phyloP scores from a whole-genome alignment of 108 stramenopile species.

The Nannochloropsis salina region DNA sequence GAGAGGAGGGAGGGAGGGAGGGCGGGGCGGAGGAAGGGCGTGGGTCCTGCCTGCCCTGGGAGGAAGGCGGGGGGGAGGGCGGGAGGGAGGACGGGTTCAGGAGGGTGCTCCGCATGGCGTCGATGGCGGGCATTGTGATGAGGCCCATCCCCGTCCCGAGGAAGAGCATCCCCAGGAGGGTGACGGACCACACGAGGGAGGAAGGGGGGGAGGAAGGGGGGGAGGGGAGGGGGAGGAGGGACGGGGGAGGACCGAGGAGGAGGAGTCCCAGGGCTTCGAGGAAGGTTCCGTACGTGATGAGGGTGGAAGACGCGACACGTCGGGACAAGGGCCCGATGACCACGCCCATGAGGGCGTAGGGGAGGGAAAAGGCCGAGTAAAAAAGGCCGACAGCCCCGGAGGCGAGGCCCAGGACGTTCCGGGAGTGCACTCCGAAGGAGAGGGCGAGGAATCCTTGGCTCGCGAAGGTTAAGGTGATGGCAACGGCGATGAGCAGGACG shows the following conservation, averaged over 20 bases:
- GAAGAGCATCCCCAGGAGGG: neutral
- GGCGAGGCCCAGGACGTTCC: neutral
- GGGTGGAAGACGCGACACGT: neutral
- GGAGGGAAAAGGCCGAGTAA: neutral
- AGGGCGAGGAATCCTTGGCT: neutral
- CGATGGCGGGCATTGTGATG: neutral
- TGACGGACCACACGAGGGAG: neutral
- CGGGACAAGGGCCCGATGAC: neutral
- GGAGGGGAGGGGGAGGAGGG: neutral
- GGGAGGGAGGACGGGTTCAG: neutral
- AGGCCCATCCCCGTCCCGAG: neutral
- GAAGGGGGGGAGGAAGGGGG: neutral
- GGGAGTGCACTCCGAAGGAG: neutral
- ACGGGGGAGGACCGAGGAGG: neutral
- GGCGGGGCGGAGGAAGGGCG: too few relatives aligned
- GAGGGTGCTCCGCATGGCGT: neutral
- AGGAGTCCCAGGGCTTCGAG: neutral
- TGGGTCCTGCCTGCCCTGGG: too few relatives aligned
- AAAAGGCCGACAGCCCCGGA: neutral
- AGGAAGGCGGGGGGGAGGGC: neutral
- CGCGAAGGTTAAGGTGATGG: neutral
- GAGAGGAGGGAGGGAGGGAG: too few relatives aligned
- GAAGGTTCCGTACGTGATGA: neutral
- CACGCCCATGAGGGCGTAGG: neutral
- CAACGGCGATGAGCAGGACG: neutral